Evolutionary conservation across 2,329 filamentous ascomycete species (phyloP).

Genomic region (Ascochyta viciae-villosae): DNA sequence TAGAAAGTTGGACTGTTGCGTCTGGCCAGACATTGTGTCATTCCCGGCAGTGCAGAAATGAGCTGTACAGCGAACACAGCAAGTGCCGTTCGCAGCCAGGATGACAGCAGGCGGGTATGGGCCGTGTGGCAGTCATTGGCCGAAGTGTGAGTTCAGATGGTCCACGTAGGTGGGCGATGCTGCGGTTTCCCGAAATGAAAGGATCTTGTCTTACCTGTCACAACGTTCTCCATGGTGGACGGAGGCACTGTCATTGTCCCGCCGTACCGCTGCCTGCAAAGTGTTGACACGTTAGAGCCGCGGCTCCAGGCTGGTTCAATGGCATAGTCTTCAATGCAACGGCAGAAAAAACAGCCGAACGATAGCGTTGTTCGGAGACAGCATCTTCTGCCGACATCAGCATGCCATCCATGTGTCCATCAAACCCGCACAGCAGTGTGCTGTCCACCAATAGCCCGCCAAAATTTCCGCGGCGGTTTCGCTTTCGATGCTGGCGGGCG

Average conservation of each 20-base stretch:
- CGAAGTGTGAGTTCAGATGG: constrained; percentile 47
- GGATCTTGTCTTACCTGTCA: constrained; percentile 45
- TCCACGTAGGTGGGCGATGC: constrained; percentile 46
- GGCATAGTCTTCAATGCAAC: constrained; percentile 23
- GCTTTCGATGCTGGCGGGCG: constrained; percentile 18
- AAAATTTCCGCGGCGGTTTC: constrained; percentile 42
- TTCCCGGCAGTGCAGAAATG: constrained; percentile 35
- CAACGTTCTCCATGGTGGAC: constrained; percentile 7
- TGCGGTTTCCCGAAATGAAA: constrained; percentile 51
- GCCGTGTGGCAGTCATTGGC: constrained; percentile 38
- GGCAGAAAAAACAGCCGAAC: constrained; percentile 10
- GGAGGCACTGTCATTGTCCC: constrained; percentile 17
- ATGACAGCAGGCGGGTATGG: constrained; percentile 32
- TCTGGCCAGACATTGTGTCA: constrained; percentile 37
- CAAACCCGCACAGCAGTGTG: constrained; percentile 40
- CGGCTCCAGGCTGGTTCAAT: constrained; percentile 18
- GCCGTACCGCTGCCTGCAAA: constrained; percentile 26
- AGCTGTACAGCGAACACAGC: constrained; percentile 21
- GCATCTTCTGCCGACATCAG: constrained; percentile 38
- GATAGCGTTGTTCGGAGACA: constrained; percentile 21
- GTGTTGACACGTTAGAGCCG: constrained; percentile 21
- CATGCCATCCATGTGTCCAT: constrained; percentile 43
- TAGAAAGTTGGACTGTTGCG: constrained; percentile 29
- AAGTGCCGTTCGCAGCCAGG: constrained; percentile 36
- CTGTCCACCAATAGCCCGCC: constrained; percentile 36